Conservation (phyloP, 345 rosid species). For the Eutrema yunnanense region DNA sequence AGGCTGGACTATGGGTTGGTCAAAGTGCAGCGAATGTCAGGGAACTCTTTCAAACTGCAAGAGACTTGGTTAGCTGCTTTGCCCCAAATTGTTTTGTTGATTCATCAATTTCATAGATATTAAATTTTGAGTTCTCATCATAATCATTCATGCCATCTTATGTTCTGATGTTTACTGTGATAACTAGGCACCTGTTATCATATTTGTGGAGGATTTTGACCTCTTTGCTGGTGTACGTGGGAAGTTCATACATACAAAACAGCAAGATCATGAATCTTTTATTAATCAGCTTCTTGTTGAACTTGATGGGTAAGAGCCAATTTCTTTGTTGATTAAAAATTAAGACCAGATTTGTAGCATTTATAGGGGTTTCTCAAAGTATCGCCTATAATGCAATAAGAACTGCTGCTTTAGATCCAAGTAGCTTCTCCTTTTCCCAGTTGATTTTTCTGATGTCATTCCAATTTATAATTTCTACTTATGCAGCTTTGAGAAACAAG, state of each 20-base stretch:
- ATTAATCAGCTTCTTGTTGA: conserved; percentile 97
- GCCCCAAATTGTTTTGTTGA: conserved; percentile 15
- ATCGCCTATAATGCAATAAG: neutral
- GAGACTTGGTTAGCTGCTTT: conserved; percentile 66
- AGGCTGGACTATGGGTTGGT: conserved; percentile 98
- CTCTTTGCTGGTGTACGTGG: conserved; percentile 99
- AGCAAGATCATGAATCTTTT: conserved; percentile 95
- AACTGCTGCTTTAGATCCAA: neutral
- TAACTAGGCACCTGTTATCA: conserved; percentile 87
- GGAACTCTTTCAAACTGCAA: conserved; percentile 94
- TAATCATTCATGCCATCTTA: neutral
- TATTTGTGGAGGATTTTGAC: conserved; percentile 96
- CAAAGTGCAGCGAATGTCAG: conserved; percentile 97
- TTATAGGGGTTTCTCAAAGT: neutral
- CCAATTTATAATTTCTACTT: conserved; percentile 2
- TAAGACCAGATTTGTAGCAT: neutral
- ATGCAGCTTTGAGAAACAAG: conserved; percentile 91
- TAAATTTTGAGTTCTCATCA: neutral
- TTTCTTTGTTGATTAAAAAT: conserved; percentile 2
- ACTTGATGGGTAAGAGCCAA: conserved; percentile 77
- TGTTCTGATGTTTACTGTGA: conserved; percentile 23
- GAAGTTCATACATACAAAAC: conserved; percentile 74
- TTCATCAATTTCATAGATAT: conserved; percentile 2
- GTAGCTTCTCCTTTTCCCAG: conserved; percentile 4
- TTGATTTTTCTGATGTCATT: conserved; percentile 2